phyloP scores from a whole-genome alignment of 2,329 filamentous ascomycete genomes.

The Didymella segeticola region DNA sequence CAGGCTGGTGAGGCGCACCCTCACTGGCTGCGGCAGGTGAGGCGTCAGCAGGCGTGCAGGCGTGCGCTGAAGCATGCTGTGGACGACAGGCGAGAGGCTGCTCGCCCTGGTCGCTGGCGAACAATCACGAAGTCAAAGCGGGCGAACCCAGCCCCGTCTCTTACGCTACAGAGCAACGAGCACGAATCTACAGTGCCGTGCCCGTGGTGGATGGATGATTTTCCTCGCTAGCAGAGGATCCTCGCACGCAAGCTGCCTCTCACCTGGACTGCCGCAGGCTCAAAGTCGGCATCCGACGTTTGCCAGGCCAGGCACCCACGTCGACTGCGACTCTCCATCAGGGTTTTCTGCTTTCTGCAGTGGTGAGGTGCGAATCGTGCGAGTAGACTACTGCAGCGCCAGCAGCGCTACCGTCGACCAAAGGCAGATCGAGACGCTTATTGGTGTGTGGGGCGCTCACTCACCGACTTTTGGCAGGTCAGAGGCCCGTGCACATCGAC shows the following conservation, averaged over 20 bases:
- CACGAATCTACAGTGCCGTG: not conserved
- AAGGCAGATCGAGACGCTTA: slow-evolving; percentile 21
- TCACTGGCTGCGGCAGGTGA: slow-evolving; percentile 33
- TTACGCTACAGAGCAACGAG: too few relatives aligned
- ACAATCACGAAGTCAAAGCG: slow-evolving; percentile 16
- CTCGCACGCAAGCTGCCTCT: slow-evolving; percentile 7
- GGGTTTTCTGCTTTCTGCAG: slow-evolving; percentile 27
- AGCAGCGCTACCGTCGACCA: slow-evolving; percentile 29
- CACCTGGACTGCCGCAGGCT: slow-evolving; percentile 9
- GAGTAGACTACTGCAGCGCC: slow-evolving; percentile 39
- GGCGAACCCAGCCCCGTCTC: slow-evolving; percentile 28
- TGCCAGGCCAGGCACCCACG: slow-evolving; percentile 24
- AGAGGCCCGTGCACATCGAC: slow-evolving; percentile 16
- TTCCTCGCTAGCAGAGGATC: slow-evolving; percentile 16
- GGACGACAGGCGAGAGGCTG: slow-evolving; percentile 10
- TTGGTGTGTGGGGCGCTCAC: slow-evolving; percentile 18
- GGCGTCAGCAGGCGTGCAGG: slow-evolving; percentile 21
- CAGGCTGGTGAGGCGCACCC: slow-evolving; percentile 11
- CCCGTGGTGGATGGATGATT: slow-evolving; percentile 3
- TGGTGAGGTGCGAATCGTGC: slow-evolving; percentile 16
- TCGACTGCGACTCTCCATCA: slow-evolving; percentile 18
- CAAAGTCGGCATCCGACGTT: slow-evolving; percentile 12
- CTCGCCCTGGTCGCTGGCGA: slow-evolving; percentile 19
- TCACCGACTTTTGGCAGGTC: slow-evolving; percentile 22
- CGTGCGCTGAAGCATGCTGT: slow-evolving; percentile 12